phyloP scores from a whole-genome alignment of 169 alveolate species.

The Ichthyophthirius multifiliis region DNA sequence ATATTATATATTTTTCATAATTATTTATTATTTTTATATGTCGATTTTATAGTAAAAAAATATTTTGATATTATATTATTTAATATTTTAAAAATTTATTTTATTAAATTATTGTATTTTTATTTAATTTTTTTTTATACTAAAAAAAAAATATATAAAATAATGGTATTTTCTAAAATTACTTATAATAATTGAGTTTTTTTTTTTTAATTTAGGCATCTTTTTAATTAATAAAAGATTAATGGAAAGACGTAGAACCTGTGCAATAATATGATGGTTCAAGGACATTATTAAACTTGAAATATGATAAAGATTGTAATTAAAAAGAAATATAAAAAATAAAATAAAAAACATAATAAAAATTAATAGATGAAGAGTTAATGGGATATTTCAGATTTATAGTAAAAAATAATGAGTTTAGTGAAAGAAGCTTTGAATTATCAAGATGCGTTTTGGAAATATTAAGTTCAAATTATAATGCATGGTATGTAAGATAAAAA shows the following conservation, averaged over 20 bases:
- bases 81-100: too few relatives aligned
- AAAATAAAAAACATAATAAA: not conserved
- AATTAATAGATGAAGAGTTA: conserved; percentile 17
- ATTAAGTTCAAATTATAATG: conserved; percentile 28
- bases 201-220: too few relatives aligned
- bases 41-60: too few relatives aligned
- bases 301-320: conserved; percentile 24
- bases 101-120: too few relatives aligned
- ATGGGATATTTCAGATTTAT: conserved; percentile 46
- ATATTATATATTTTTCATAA: too few relatives aligned
- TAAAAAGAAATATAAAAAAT: not conserved
- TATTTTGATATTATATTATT: too few relatives aligned
- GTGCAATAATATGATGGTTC: conserved; percentile 6
- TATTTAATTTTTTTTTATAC: too few relatives aligned
- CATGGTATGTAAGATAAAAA: conserved; percentile 15
- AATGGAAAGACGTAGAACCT: conserved; percentile 27
- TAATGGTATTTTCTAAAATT: too few relatives aligned
- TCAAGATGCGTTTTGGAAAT: conserved; percentile 3
- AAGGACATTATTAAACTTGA: conserved; percentile 9
- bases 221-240: too few relatives aligned
- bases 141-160: too few relatives aligned
- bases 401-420: conserved; percentile 22
- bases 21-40: too few relatives aligned
- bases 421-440: conserved; percentile 28
- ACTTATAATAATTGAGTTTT: too few relatives aligned